A percentile compares a stretch with the other conserved stretches of the same genome.
Evolutionary conservation across 352 stramenopile genomes (phyloP).

Genomic region (Pythium brassicae): DNA sequence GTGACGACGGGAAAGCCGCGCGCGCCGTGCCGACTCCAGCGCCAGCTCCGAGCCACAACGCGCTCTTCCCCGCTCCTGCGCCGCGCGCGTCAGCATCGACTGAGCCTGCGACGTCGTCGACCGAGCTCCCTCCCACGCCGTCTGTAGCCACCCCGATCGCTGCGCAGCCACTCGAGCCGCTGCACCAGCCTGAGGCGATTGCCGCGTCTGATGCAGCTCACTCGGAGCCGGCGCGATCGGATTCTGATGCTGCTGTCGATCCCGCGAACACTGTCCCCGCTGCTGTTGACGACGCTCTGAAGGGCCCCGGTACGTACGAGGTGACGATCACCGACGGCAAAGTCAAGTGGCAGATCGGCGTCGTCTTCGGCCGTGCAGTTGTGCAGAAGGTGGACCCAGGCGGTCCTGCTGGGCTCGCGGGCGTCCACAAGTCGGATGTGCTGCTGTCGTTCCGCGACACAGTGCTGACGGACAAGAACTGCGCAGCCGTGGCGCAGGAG

Average conservation of each 20-base stretch:
- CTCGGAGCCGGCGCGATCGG: background rate
- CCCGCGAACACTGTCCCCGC: conserved; percentile 13
- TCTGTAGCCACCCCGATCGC: conserved; percentile 43
- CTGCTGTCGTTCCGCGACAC: conserved; percentile 71
- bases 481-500: conserved; percentile 66
- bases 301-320: conserved; percentile 71
- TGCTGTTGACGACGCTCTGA: conserved; percentile 39
- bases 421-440: conserved; percentile 84
- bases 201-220: background rate
- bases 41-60: conserved; percentile 17
- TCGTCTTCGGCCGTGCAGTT: conserved; percentile 78
- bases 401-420: conserved; percentile 57
- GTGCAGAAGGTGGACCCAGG: conserved; percentile 70
- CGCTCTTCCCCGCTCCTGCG: conserved; percentile 19
- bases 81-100: conserved; percentile 17
- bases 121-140: conserved; percentile 27
- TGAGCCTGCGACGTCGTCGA: conserved; percentile 19
- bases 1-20: conserved; percentile 22
- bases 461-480: conserved; percentile 75
- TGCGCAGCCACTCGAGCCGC: conserved; percentile 51
- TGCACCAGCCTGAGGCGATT: conserved; percentile 25
- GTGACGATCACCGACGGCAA: conserved; percentile 72
- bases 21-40: conserved; percentile 1
- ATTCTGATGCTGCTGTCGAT: conserved; percentile 1
- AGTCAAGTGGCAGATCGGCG: conserved; percentile 81